A percentile compares a stretch with the other conserved stretches of the same genome.
phyloP scores from a whole-genome alignment of 352 stramenopile species.

The Pythium guiyangense region DNA sequence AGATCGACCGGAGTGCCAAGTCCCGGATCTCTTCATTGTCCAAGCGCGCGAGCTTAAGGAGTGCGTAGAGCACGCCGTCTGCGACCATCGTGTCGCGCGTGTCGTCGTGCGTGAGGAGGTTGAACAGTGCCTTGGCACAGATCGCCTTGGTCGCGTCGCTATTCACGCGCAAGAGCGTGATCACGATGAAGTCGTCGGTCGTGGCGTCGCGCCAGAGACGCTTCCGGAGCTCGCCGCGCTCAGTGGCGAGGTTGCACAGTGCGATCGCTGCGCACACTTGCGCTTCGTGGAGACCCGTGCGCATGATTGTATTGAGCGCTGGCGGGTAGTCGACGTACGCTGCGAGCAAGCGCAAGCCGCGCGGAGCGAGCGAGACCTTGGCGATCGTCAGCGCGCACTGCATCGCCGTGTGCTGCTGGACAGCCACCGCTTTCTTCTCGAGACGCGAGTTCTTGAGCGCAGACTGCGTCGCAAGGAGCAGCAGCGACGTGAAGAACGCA shows the following conservation, averaged over 20 bases:
- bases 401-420: slow-evolving; percentile 58
- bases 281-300: slow-evolving; percentile 73
- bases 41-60: slow-evolving; percentile 81
- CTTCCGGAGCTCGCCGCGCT: slow-evolving; percentile 28
- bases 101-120: slow-evolving; percentile 77
- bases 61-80: slow-evolving; percentile 77
- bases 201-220: slow-evolving; percentile 61
- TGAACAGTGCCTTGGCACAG: slow-evolving; percentile 82
- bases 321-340: slow-evolving; percentile 47
- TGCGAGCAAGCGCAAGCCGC: slow-evolving; percentile 43
- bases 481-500: slow-evolving; percentile 51
- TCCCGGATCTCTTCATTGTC: slow-evolving; percentile 75
- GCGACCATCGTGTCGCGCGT: slow-evolving; percentile 63
- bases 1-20: slow-evolving; percentile 63
- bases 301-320: slow-evolving; percentile 81
- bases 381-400: slow-evolving; percentile 61
- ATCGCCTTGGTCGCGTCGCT: slow-evolving; percentile 79
- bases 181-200: slow-evolving; percentile 85
- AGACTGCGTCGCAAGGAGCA: slow-evolving; percentile 56
- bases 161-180: slow-evolving; percentile 82
- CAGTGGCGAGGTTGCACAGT: slow-evolving; percentile 81
- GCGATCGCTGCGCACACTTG: slow-evolving; percentile 81
- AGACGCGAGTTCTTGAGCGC: slow-evolving; percentile 52
- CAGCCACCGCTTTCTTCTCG: slow-evolving; percentile 27
- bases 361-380: slow-evolving; percentile 38